These are phyloP conservation scores for Magnusiomyces magnusii DNA, from an alignment of 1,139 yeast species.

Conservation along the genomic window DNA sequence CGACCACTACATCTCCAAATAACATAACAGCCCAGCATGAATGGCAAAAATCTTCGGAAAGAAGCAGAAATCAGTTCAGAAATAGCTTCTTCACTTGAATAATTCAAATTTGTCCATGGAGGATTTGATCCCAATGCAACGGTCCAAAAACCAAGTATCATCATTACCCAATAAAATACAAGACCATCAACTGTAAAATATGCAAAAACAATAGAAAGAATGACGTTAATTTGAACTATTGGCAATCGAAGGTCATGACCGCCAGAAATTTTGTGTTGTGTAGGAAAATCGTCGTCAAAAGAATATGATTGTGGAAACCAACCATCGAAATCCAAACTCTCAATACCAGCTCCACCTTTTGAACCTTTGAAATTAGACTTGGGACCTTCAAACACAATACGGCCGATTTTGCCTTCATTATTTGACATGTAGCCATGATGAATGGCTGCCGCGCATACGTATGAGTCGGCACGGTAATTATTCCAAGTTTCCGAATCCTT, in stretches of 20 bases:
- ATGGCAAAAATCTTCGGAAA: constrained; percentile 66
- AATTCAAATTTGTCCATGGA: constrained; percentile 43
- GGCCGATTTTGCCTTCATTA: constrained; percentile 72
- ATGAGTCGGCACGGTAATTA: constrained; percentile 81
- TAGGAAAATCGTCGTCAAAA: constrained; percentile 38
- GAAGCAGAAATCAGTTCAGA: constrained; percentile 63
- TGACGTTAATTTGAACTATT: constrained; percentile 49
- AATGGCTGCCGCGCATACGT: constrained; percentile 82
- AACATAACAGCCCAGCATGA: constrained; percentile 61
- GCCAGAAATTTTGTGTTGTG: constrained; percentile 36
- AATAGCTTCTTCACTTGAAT: constrained; percentile 42
- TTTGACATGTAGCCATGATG: constrained; percentile 79
- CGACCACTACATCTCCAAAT: constrained; percentile 55
- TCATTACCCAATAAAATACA: constrained; percentile 54
- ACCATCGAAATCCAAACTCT: constrained; percentile 57
- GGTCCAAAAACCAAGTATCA: constrained; percentile 80
- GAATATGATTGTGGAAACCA: constrained; percentile 69
- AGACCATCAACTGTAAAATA: constrained; percentile 51
- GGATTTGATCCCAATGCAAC: constrained; percentile 77
- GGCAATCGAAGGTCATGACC: constrained; percentile 62
- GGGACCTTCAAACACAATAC: constrained; percentile 50
- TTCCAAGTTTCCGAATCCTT: constrained; percentile 13
- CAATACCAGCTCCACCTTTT: constrained; percentile 41
- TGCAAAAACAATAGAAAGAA: constrained; percentile 47
- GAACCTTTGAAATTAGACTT: constrained; percentile 39